Percentiles rank a stretch among this genome's conserved stretches.
phyloP scores from a whole-genome alignment of 257 asterid genomes.

The Asclepias syriaca region DNA sequence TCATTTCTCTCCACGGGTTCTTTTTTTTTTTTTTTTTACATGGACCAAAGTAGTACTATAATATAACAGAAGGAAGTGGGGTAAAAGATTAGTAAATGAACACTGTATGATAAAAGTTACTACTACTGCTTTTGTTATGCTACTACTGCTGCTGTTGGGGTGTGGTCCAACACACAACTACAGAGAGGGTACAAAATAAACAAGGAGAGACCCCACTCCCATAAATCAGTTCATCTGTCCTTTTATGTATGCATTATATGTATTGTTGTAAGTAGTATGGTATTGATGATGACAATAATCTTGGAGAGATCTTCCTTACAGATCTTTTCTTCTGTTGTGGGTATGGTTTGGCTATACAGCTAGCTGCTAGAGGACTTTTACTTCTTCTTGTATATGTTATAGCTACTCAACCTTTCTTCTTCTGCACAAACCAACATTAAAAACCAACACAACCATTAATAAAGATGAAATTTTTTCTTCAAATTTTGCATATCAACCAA shows the following conservation, averaged over 20 bases:
- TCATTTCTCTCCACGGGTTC: background rate
- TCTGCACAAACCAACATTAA: conserved; percentile 50
- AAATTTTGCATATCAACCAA: background rate
- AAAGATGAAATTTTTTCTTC: conserved; percentile 9
- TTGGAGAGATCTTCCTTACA: conserved; percentile 49
- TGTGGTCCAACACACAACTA: conserved; percentile 55
- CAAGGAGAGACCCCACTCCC: conserved; percentile 57
- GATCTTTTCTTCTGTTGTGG: conserved; percentile 52
- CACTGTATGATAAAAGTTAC: conserved; percentile 31
- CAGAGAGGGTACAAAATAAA: conserved; percentile 52
- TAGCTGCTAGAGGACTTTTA: conserved; percentile 58
- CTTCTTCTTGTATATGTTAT: conserved; percentile 41
- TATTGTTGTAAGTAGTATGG: conserved; percentile 54
- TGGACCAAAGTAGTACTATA: background rate
- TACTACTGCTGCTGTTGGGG: conserved; percentile 29
- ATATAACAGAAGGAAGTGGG: background rate
- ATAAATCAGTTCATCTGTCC: conserved; percentile 66
- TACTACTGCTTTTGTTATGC: conserved; percentile 41
- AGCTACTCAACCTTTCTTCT: conserved; percentile 61
- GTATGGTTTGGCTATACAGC: conserved; percentile 65
- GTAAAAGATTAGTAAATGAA: conserved; percentile 18
- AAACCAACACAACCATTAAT: conserved; percentile 5
- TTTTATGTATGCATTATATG: conserved; percentile 60
- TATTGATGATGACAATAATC: conserved; percentile 67
- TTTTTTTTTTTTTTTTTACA: background rate